Base-by-base conservation (phyloP, 805 yeast genomes). In the Candida ficus region DNA sequence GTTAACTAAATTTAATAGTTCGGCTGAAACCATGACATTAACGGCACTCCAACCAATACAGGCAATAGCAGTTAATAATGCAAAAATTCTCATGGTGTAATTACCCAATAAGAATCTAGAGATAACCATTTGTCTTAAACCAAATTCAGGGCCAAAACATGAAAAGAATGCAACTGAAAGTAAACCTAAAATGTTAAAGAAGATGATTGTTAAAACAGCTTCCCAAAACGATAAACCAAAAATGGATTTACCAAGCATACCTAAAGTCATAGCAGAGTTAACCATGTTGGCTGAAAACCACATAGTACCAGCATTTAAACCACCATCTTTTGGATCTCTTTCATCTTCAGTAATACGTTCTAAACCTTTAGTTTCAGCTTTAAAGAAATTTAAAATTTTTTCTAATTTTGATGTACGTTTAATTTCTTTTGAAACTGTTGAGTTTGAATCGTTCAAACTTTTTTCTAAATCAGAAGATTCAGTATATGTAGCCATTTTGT, bases 31-130 rank as follows among this genome's bases (percentile, higher is more conserved):
- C 76, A 89, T 84, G 46, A 85, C 86, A 64, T 90, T 90, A 35
- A 88, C 91, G 10, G 95, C 87, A 63, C 93, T 84, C 97, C 97
- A 90, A 53, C 97, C 96, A 41, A 89, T 77, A 74, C 95, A 86
- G 21, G 95, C 90, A 47, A 90, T 62, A 55, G 80, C 75, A 58
- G 89, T 88, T 59, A 90, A 70, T 33, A 82, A 61, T 9, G 95
- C 81, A 56, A 87, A 83, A 42, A 88, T 71, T 60, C 95, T 76
- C 64, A 84, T 80, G 34, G 83, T 81, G 26, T 68, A 59, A 62
- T 82, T 78, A 48, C 97, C 97, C 46, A 80, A 72, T 52, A 88
- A 72, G 63, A 71, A 89, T 51, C 91, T 75, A 9, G 95, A 78
- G 42, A 89, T 57, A 29, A 86, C 73, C 85, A 89, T 83, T 62